Base-by-base conservation (phyloP, 2,329 filamentous ascomycete species). In the Fusarium vanettenii region DNA sequence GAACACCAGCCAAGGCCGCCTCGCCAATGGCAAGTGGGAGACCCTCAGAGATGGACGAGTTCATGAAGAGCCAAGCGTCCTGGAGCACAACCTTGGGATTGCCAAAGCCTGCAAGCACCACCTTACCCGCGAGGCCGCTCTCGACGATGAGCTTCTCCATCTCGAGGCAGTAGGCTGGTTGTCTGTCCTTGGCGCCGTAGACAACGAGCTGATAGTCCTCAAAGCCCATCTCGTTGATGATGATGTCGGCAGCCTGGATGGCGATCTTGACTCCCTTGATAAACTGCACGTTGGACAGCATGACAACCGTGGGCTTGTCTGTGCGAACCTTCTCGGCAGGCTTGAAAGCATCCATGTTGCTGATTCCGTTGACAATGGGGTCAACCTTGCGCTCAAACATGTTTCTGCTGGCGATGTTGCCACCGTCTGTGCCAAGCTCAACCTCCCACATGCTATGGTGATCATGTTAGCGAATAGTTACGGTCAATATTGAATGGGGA, bases 11-110 rank as follows among this genome's bases (percentile, higher is more conserved):
- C 20, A 75, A 43, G 11, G 73, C 73, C 11, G 73, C 73, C 25
- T 74, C 73, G 3, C 73, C 73, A 7, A 75, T 75, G 6, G 73
- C 73, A n/a, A 75, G 48, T 1, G 73, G 73, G 10, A 75, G 61
- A 43, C 73, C 73, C 33, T 75, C 73, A 0, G 73, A 75, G 37
- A 74, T 75, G 7, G 72, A 75, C 5, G 73, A 75, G 62, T 75
- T 75, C 73, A 75, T 74, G 13, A 75, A 75, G 16, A 75, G 59
- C 73, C 73, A 75, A 4, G 73, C 72, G n/a, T 75, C 73, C 43
- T 75, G 69, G 3, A 75, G 64, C 0, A 75, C 72, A 31, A 71
- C 69, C 14, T 71, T 75, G 7, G 73, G 73, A 33, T 75, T 64
- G 9, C 73, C 73, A 22, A 75, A 75, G 20, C 73, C 72, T 2